phyloP scores from a whole-genome alignment of 306 rosid species.

The Argentina anserina region DNA sequence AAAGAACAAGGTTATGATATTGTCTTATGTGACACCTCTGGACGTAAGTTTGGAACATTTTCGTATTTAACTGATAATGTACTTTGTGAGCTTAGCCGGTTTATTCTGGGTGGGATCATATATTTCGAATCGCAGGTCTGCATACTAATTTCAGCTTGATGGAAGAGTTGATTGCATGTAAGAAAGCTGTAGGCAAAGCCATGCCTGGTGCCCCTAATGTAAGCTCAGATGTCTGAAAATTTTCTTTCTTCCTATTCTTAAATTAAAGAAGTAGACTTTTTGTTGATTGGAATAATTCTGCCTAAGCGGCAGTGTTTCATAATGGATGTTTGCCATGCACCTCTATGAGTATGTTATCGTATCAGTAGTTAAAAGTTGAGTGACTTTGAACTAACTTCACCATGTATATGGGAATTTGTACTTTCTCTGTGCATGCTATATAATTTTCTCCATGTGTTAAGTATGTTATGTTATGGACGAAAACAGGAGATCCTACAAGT shows the following conservation, averaged over 20 bases:
- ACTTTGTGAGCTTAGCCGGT: constrained; percentile 8
- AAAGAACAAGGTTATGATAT: constrained; percentile 76
- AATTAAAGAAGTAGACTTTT: background rate
- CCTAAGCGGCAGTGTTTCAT: background rate
- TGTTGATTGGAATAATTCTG: background rate
- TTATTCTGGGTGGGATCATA: constrained; percentile 10
- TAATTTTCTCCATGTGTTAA: background rate
- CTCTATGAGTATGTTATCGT: background rate
- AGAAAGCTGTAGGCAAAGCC: constrained; percentile 78
- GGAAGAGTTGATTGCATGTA: constrained; percentile 97
- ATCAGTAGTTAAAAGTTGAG: background rate
- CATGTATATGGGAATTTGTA: background rate
- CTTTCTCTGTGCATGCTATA: background rate
- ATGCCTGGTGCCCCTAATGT: constrained; percentile 87
- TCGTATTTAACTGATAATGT: constrained; percentile 12
- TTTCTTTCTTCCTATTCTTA: background rate
- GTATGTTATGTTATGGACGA: background rate
- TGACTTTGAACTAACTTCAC: background rate
- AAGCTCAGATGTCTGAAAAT: constrained; percentile 29
- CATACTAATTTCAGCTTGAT: constrained; percentile 93
- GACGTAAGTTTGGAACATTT: constrained; percentile 60
- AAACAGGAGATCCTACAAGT: constrained; percentile 91
- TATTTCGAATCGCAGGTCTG: constrained; percentile 57
- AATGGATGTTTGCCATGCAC: background rate
- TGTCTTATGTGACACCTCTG: constrained; percentile 93